Conservation (phyloP, 768 basidiomycete genomes). For the Trametes villosa region DNA sequence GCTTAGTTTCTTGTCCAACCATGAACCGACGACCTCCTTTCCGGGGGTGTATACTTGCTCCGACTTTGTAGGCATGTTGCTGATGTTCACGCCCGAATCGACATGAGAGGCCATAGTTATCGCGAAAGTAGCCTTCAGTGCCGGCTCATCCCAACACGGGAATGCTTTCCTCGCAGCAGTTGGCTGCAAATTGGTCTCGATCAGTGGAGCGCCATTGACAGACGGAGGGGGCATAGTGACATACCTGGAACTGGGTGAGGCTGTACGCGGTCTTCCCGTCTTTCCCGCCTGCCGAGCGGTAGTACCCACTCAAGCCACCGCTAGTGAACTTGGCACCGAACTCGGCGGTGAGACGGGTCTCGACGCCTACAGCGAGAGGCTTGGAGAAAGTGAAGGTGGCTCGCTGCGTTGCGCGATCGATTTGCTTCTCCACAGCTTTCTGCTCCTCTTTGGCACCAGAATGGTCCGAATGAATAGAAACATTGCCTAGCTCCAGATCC, state of each 20-base stretch:
- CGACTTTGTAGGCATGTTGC: conserved; percentile 83
- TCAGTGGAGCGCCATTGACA: not conserved
- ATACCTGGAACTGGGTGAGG: conserved; percentile 88
- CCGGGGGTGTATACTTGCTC: conserved; percentile 53
- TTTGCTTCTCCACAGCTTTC: conserved; percentile 46
- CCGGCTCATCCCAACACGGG: conserved; percentile 94
- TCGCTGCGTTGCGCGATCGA: conserved; percentile 70
- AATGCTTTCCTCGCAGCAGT: conserved; percentile 84
- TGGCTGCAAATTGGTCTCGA: conserved; percentile 59
- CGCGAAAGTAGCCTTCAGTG: conserved; percentile 82
- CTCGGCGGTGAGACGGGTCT: conserved; percentile 68
- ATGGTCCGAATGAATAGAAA: conserved; percentile 56
- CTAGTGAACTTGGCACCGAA: conserved; percentile 74
- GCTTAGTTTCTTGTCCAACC: conserved; percentile 42
- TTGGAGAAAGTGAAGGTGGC: conserved; percentile 61
- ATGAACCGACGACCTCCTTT: conserved; percentile 24
- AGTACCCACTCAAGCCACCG: conserved; percentile 82
- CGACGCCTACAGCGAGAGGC: conserved; percentile 62
- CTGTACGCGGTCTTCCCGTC: conserved; percentile 72
- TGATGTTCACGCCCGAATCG: conserved; percentile 75
- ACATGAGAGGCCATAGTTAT: conserved; percentile 81
- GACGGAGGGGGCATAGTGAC: not conserved
- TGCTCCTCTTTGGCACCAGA: conserved; percentile 55
- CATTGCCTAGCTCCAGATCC: conserved; percentile 61
- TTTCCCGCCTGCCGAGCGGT: conserved; percentile 66